Base-by-base conservation (phyloP, 1,139 yeast genomes). In the Debaryomyces nepalensis region DNA sequence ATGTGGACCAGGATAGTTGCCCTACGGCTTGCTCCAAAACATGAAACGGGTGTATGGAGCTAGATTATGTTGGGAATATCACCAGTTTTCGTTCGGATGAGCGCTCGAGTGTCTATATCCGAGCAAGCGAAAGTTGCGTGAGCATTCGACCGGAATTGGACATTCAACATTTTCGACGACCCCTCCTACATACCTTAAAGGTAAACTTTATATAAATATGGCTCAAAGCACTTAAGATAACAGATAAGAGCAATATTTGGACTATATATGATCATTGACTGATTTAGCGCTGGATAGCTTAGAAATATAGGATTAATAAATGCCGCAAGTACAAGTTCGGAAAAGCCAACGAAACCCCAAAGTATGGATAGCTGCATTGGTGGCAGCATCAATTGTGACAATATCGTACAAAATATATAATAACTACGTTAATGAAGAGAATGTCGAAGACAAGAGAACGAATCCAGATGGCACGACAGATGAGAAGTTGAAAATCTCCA, bases 351-450 rank as follows among this genome's bases (percentile, higher is more conserved):
- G 55, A 40, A 66, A 60, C 43, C 71, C 75, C 6, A 59, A 53
- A 41, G 40, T 66, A 23, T 63, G 71, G 59, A 43, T 68, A 11
- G 64, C 72, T 5, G 74, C 75, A 3, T 50, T 70, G 32, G 60
- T 67, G 9, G 73, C 73, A 8, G 63, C 73, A 4, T 60, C 75
- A 2, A 63, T 65, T 2, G 58, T 64, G n/a, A 68, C 75, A 1
- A 49, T 63, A 3, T 56, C 72, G 3, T 70, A 68, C 51, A 66
- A 67, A 40, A 26, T 69, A 3, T 70, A 69, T 50, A 56, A 58
- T 33, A 43, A 41, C 1, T 60, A 58, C 42, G 48, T 52, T 12
- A 38, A 45, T 10, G 41, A 38, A n/a, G 38, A 24, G 20, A 29
- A 32, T 7, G 43, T 40, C 11, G 44, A 44, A 14, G 43, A 30